These are phyloP conservation scores for Trichocladium uniseriatum DNA, from an alignment of 495 filamentous ascomycete genomes.

Conservation along the genomic window DNA sequence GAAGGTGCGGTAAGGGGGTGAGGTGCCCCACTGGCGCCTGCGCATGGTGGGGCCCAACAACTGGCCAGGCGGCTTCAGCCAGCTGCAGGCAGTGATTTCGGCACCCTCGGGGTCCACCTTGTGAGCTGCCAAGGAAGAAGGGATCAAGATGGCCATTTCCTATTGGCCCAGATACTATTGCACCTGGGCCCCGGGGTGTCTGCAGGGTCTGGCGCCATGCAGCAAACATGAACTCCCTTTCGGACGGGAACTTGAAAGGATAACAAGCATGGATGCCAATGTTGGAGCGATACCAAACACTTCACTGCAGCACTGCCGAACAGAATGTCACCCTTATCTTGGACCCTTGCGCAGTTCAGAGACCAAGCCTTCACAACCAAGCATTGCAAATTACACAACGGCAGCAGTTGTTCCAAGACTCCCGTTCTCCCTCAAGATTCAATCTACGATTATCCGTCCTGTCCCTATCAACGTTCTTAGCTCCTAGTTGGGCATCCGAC, in stretches of 20 bases:
- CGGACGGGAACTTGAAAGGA: no score
- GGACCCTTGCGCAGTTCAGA: not conserved
- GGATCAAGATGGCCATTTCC: no score
- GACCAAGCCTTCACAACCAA: not conserved
- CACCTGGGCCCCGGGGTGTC: not conserved
- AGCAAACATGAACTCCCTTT: not conserved
- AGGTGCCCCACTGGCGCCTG: constrained; percentile 5
- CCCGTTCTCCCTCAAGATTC: not conserved
- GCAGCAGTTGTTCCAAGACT: not conserved
- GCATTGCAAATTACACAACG: not conserved
- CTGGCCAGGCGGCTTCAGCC: no score
- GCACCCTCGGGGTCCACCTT: constrained; percentile 10
- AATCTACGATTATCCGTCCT: no score
- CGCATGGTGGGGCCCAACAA: constrained; percentile 2
- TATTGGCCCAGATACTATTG: not conserved
- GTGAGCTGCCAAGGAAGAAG: not conserved
- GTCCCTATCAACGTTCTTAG: no score
- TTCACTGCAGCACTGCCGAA: not conserved
- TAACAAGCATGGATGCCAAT: no score
- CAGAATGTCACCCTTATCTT: not conserved
- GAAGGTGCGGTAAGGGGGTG: constrained; percentile 8
- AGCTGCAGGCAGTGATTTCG: no score
- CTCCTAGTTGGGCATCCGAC: no score
- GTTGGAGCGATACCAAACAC: not conserved
- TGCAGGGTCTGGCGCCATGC: constrained; percentile 2